Conservation (phyloP, 768 basidiomycete genomes). For the Pleurotus sapidus region DNA sequence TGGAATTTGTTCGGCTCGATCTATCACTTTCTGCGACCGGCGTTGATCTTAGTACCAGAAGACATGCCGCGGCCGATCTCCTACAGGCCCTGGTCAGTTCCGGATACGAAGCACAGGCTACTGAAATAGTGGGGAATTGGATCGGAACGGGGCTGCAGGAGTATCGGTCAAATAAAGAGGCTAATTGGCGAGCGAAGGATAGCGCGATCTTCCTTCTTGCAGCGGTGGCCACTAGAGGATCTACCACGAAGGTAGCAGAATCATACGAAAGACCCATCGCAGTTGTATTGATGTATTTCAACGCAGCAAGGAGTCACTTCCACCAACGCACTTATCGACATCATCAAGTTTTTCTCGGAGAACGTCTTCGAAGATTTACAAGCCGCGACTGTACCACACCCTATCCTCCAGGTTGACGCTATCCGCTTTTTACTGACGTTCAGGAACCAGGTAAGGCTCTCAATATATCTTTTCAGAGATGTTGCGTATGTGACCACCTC, state of each 20-base stretch:
- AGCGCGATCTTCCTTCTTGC: slow-evolving; percentile 90
- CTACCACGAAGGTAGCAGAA: slow-evolving; percentile 68
- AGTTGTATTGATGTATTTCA: neutral
- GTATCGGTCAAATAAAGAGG: slow-evolving; percentile 57
- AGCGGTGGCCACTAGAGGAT: slow-evolving; percentile 89
- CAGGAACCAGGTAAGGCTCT: slow-evolving; percentile 76
- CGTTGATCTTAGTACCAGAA: slow-evolving; percentile 76
- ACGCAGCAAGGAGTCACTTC: slow-evolving; percentile 87
- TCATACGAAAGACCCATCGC: slow-evolving; percentile 6
- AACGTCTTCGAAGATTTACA: slow-evolving; percentile 86
- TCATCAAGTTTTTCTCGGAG: slow-evolving; percentile 93
- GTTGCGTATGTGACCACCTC: neutral
- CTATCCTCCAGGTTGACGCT: slow-evolving; percentile 93
- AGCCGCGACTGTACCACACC: slow-evolving; percentile 70
- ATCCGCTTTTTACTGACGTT: slow-evolving; percentile 95
- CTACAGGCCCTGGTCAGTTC: slow-evolving; percentile 83
- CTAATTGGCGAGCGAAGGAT: slow-evolving; percentile 90
- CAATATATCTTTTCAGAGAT: too few species aligned
- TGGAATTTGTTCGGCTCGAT: slow-evolving; percentile 91
- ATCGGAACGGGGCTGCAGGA: slow-evolving; percentile 70
- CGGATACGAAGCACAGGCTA: slow-evolving; percentile 83
- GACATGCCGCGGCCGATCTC: slow-evolving; percentile 95
- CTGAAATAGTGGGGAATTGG: slow-evolving; percentile 83
- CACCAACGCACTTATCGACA: slow-evolving; percentile 87
- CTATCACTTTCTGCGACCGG: slow-evolving; percentile 59